Percentiles rank a stretch among this genome's conserved stretches.
Conservation (phyloP, 2,329 filamentous ascomycete species). For the Knufia petricola region DNA sequence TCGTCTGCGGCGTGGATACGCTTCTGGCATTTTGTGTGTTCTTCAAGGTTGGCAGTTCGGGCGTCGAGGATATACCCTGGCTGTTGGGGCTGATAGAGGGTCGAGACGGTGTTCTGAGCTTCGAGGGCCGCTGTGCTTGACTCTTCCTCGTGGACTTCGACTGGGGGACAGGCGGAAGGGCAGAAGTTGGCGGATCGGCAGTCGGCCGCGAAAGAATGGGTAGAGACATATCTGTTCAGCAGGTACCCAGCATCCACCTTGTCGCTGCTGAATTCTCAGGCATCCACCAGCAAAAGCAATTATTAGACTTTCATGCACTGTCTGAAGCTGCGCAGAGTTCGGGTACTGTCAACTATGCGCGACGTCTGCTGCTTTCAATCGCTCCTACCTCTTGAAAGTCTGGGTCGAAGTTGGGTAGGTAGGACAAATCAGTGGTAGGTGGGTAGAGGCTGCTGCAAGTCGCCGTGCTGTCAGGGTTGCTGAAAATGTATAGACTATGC, state of each 20-base stretch:
- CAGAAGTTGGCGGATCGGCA: slow-evolving; percentile 59
- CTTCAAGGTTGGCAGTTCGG: slow-evolving; percentile 48
- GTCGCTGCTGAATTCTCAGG: neutral
- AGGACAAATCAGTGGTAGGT: neutral
- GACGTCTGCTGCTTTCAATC: neutral
- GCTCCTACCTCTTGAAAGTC: neutral
- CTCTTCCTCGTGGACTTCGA: slow-evolving; percentile 55
- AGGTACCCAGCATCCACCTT: neutral
- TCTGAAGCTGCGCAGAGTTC: neutral
- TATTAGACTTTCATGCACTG: neutral
- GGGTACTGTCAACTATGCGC: neutral
- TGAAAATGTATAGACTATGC: too few relatives aligned
- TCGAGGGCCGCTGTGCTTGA: slow-evolving; percentile 32
- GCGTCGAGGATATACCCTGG: slow-evolving; percentile 39
- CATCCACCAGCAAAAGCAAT: neutral
- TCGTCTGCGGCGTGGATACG: slow-evolving; percentile 50
- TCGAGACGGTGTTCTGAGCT: slow-evolving; percentile 37
- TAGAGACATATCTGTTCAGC: slow-evolving; percentile 9
- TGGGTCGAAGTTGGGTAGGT: neutral
- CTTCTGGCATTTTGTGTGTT: slow-evolving; percentile 40
- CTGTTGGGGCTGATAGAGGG: slow-evolving; percentile 40
- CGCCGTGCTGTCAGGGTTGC: neutral
- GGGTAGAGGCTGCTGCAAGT: neutral
- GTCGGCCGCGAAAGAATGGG: slow-evolving; percentile 44
- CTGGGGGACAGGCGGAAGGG: slow-evolving; percentile 64